Base-by-base conservation (phyloP, 345 rosid genomes). In the Ceriops tagal region DNA sequence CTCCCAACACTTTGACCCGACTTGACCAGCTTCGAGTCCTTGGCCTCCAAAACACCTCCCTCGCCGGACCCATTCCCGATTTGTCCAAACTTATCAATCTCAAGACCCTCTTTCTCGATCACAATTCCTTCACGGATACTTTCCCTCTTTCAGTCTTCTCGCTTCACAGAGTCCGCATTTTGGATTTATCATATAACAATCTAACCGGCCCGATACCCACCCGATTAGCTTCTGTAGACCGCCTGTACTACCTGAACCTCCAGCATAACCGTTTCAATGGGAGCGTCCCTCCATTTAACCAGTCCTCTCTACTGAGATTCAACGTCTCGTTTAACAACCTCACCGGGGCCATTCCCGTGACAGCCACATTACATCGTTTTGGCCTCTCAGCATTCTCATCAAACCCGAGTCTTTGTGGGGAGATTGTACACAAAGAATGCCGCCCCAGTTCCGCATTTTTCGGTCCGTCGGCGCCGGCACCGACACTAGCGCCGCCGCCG, bases 1-100 rank as follows among this genome's bases (percentile, higher is more conserved):
- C 81, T 71, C 73, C 89, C 53, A 65, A 79, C 81, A 81, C 96
- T 3, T 58, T 93, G 69, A 76, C 85, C 55, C 76, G 70, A 37
- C 96, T 93, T 53, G 91, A 80, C 81, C 91, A 93, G 84, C 96
- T 93, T 26, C 91, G 98, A 4, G 97, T 93, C 62, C 85, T 93
- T 53, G 82, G 93, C 73, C 95, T 93, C 31, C 91, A 89, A 53
- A 91, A 88, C 88, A 82, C 65, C 84, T 91, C 97, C 7, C 87
- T 93, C 68, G 76, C 83, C 65, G 98, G 97, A 4, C 82, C 85
- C 22, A 69, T 91, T 57, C 98, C 98, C 0, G 95, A 93, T 66
- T 77, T 91, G 9, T 91, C 98, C 30, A 66, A 66, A 5, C 89
- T 93, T 59, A 13, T 76, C 72, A 91, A 89, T 68, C 91, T 93